Evolutionary conservation across 768 basidiomycete species (phyloP).

Genomic region (Kwoniella pini): DNA sequence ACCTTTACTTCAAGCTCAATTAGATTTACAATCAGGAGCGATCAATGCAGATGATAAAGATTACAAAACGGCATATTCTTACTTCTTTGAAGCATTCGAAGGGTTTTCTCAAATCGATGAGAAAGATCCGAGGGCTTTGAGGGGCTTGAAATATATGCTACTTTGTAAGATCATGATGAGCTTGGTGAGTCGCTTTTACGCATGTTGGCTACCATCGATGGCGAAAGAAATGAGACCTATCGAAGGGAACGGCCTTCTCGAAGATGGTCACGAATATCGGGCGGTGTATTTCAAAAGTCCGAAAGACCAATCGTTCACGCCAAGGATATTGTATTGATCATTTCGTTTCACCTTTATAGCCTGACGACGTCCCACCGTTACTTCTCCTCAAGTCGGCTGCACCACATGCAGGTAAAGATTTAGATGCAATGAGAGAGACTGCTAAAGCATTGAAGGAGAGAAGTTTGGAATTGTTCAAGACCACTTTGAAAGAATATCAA

Average conservation of each 20-base stretch:
- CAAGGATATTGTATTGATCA: neutral
- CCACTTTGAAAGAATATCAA: slow-evolving; percentile 79
- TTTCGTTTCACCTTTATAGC: slow-evolving; percentile 58
- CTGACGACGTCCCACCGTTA: slow-evolving; percentile 88
- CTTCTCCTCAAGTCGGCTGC: slow-evolving; percentile 81
- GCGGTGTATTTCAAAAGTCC: too few relatives aligned
- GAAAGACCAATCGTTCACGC: too few relatives aligned
- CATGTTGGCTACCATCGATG: too few relatives aligned
- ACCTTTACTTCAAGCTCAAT: slow-evolving; percentile 63
- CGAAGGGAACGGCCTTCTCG: too few relatives aligned
- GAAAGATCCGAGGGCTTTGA: slow-evolving; percentile 68
- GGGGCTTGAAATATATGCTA: slow-evolving; percentile 95
- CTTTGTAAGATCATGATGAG: slow-evolving; percentile 98
- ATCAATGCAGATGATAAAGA: slow-evolving; percentile 97
- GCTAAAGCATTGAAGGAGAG: slow-evolving; percentile 91
- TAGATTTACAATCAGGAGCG: slow-evolving; percentile 72
- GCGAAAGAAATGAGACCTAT: too few relatives aligned
- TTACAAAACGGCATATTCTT: slow-evolving; percentile 94
- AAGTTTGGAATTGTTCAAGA: slow-evolving; percentile 85
- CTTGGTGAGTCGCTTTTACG: slow-evolving; percentile 64
- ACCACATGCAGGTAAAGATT: slow-evolving; percentile 85
- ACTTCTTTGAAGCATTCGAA: slow-evolving; percentile 97
- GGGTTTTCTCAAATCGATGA: slow-evolving; percentile 72
- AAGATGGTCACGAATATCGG: too few relatives aligned
- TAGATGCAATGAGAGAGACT: slow-evolving; percentile 93